A percentile compares a stretch with the other conserved stretches of the same genome.
These are phyloP conservation scores for Dalechampia spathulata DNA, from an alignment of 441 rosid species.

Conservation along the genomic window DNA sequence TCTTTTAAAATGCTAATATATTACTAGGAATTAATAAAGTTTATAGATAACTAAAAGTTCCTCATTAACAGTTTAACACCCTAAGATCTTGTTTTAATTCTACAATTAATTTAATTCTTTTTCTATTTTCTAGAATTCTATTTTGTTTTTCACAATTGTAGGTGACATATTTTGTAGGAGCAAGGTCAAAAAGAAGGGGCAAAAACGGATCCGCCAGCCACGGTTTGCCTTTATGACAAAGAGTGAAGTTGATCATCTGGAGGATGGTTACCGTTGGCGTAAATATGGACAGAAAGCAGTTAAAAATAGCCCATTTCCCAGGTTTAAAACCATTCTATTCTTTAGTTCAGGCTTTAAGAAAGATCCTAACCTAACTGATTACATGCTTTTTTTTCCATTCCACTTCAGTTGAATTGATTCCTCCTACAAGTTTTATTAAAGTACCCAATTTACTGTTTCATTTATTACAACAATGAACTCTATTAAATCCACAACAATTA, in stretches of 20 bases:
- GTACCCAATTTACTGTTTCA: too few species aligned
- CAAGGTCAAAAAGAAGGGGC: conserved; percentile 61
- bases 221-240: conserved; percentile 94
- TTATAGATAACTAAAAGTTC: too few species aligned
- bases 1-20: too few species aligned
- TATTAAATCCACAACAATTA: background rate
- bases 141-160: conserved; percentile 21
- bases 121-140: conserved; percentile 5
- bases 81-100: background rate
- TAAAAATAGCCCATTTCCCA: conserved; percentile 85
- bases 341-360: too few species aligned
- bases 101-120: too few species aligned
- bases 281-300: conserved; percentile 96
- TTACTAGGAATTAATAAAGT: too few species aligned
- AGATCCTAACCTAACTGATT: too few species aligned
- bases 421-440: too few species aligned
- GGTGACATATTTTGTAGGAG: conserved; percentile 42
- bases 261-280: conserved; percentile 95
- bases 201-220: conserved; percentile 73
- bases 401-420: too few species aligned
- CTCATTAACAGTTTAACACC: too few species aligned
- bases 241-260: conserved; percentile 93
- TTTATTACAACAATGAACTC: background rate
- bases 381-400: too few species aligned
- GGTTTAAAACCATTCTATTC: conserved; percentile 28